Evolutionary conservation across 352 stramenopile genomes (phyloP), one percentile per base, ranked within the genome.

Genomic region (Phytopythium helicoides): DNA sequence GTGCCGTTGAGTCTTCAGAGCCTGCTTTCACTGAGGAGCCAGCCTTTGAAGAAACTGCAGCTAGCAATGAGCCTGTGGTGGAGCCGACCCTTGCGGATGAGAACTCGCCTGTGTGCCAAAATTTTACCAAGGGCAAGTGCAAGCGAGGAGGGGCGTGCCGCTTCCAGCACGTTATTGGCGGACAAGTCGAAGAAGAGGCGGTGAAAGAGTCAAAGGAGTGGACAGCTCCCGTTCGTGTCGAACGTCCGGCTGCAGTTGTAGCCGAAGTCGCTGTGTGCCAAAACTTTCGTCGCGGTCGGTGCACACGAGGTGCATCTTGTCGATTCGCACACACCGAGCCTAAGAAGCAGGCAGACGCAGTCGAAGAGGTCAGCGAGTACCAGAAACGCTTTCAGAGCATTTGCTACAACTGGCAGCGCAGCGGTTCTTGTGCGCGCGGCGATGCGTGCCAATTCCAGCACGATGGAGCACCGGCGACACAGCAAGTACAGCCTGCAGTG

Each of bases 81-180:
- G 71, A 78, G 26, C 47, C 66, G 31, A 76, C 73, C 5, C 56
- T 23, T n/a, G 74, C 65, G 3, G 71, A 84, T 1, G 66, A 68
- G 45, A 70, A 63, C 44, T 68, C 76, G 6, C 78, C 78, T 0
- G 60, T 81, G 45, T 89, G 78, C 22, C 71, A 85, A 36, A 86
- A 85, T 44, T 89, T 71, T 57, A 73, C 81, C 34, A 86, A 86
- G 52, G 70, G 74, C 37, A 84, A 85, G 44, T 89, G 78, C 56
- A 89, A 89, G 54, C 79, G 79, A 47, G 79, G 79, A 11, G 38
- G 49, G 3, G 59, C 69, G 3, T 89, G 79, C 65, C 77, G 77
- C 14, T 89, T 86, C 60, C 68, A 71, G 34, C 79, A 89, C 60
- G 52, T 82, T 21, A 40, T 26, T 8, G 51, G 44, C 44, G 31